Base-by-base conservation (phyloP, 2,329 filamentous ascomycete genomes). In the Ascochyta viciae-villosae region DNA sequence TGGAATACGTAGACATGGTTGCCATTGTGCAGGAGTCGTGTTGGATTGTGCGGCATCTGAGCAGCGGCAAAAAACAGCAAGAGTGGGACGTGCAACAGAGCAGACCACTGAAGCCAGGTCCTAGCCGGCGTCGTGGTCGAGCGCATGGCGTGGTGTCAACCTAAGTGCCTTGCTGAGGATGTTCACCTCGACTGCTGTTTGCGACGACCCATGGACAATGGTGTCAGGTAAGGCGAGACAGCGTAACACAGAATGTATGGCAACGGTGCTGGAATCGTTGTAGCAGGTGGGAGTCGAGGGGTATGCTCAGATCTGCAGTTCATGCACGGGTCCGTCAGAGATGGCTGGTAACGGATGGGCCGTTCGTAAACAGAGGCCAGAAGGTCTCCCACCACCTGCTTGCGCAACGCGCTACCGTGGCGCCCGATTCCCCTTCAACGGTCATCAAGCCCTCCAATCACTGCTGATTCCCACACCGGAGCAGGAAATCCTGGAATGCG, bases 21-120 rank as follows among this genome's bases (percentile, higher is more conserved):
- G 58, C 76, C 73, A 49, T 78, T 77, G 41, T 87, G 81, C 54
- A 94, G 83, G 48, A 96, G 83, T 27, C 85, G 86, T 0, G 92
- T 92, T 3, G 91, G 89, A 51, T 88, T 87, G 78, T 96, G 96
- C 24, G 91, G 92, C 48, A 92, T 82, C 44, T 79, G 74, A 37
- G 78, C 77, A n/a, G 48, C 45, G 46, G 59, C 55, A 47, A 55
- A 37, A 54, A 57, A 47, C 33, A 55, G 15, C 33, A 58, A 8
- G 7, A 64, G 52, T 12, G 37, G 26, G 9, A 58, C 6, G 7
- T 49, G 54, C 15, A 60, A 35, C 9, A 62, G 19, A 2, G 40
- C 12, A 31, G 39, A 47, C 57, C 60, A 60, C 13, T 12, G 43
- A 29, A 31, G 38, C 31, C 27, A 16, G 24, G 41, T 26, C 26